These are phyloP conservation scores for Saussurea involucrata DNA, from an alignment of 129 eudicot species.

Conservation along the genomic window DNA sequence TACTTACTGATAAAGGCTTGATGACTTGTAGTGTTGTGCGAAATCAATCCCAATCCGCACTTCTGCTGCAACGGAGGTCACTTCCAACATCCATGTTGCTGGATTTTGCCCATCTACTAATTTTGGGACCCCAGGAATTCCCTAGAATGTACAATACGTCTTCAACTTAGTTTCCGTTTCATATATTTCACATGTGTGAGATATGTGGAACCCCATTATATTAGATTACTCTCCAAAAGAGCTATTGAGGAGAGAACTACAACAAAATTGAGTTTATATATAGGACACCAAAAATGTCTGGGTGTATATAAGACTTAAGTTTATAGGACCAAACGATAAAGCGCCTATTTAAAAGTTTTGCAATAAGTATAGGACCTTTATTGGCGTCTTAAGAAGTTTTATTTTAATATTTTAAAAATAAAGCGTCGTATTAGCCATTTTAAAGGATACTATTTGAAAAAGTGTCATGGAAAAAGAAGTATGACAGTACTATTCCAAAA, in stretches of 20 bases:
- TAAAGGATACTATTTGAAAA: not conserved
- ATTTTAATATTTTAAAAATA: no score
- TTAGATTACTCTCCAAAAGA: not conserved
- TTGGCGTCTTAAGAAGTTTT: not conserved
- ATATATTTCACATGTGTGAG: not conserved
- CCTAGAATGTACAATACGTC: constrained; percentile 29
- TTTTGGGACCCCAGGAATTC: constrained; percentile 49
- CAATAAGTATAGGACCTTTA: not conserved
- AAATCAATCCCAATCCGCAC: constrained; percentile 48
- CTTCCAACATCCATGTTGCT: constrained; percentile 83
- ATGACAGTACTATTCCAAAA: not conserved
- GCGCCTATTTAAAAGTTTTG: not conserved
- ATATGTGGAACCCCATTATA: not conserved
- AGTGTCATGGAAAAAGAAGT: not conserved
- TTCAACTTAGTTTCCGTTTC: not conserved
- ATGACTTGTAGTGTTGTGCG: constrained; percentile 50
- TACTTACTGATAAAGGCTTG: constrained; percentile 47
- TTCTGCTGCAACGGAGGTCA: constrained; percentile 53
- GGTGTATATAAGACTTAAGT: not conserved
- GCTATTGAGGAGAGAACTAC: not conserved
- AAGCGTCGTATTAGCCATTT: not conserved
- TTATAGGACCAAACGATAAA: not conserved
- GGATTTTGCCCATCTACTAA: constrained; percentile 58
- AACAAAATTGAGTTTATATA: no score
- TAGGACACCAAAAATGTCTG: no score